Percentiles rank a stretch among this genome's conserved stretches.
Conservation (phyloP, 2,329 filamentous ascomycete species). For the Colletotrichum musae region DNA sequence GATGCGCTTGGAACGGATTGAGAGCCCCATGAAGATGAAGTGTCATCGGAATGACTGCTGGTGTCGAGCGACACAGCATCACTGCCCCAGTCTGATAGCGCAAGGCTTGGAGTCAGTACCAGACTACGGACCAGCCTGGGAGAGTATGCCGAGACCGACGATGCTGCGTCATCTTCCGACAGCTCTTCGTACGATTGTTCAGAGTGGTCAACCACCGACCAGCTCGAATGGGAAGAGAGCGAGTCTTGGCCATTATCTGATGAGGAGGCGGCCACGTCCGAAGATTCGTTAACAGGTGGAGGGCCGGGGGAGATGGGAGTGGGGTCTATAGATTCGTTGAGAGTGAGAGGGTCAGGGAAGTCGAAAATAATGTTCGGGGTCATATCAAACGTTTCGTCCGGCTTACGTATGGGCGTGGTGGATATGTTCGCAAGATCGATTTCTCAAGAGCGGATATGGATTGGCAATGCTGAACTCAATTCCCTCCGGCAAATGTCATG, state of each 20-base stretch:
- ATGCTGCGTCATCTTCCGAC: slow-evolving; percentile 2
- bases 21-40: not conserved
- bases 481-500: no score
- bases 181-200: slow-evolving; percentile 5
- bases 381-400: no score
- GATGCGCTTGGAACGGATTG: not conserved
- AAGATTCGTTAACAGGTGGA: no score
- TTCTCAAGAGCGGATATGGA: no score
- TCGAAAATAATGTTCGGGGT: no score
- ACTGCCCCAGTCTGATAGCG: slow-evolving; percentile 5
- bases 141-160: not conserved
- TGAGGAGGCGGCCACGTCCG: not conserved
- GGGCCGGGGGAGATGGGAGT: no score
- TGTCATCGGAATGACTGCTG: not conserved
- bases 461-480: no score
- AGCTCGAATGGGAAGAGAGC: not conserved
- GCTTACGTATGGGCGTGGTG: no score
- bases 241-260: not conserved
- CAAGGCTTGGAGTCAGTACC: not conserved
- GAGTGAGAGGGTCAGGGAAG: no score
- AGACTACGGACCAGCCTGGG: slow-evolving; percentile 7
- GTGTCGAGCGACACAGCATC: not conserved
- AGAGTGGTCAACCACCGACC: not conserved
- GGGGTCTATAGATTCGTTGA: no score
- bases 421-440: no score